Conservation (phyloP, 768 basidiomycete species). For the Chalciporus chontae region DNA sequence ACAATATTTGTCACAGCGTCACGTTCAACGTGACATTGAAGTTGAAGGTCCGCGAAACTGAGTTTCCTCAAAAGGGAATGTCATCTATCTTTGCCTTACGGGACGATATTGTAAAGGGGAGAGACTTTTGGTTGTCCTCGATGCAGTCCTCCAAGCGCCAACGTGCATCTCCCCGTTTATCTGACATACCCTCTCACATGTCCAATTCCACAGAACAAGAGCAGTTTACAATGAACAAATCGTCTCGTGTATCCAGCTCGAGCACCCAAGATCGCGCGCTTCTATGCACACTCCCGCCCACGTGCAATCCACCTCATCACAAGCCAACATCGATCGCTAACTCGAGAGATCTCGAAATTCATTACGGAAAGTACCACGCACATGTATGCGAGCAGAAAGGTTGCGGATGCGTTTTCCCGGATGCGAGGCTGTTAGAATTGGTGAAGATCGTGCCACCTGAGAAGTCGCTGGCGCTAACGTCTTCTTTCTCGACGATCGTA, state of each 20-base stretch:
- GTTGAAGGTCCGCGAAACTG: constrained; percentile 21
- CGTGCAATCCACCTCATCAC: constrained; percentile 59
- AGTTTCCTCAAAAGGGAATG: constrained; percentile 2
- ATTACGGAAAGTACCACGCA: constrained; percentile 81
- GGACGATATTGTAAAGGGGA: background rate
- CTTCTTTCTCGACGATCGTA: constrained; percentile 23
- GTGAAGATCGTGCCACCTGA: constrained; percentile 43
- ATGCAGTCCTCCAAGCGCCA: constrained; percentile 33
- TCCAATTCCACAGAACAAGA: constrained; percentile 21
- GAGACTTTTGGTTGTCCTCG: constrained; percentile 1
- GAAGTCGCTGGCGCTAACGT: constrained; percentile 1
- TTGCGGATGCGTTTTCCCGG: constrained; percentile 84
- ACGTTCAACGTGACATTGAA: constrained; percentile 11
- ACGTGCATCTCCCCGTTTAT: constrained; percentile 27
- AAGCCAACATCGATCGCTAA: constrained; percentile 60
- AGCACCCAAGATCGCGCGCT: constrained; percentile 37
- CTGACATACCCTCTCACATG: constrained; percentile 31
- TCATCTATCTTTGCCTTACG: background rate
- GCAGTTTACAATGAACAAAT: constrained; percentile 28
- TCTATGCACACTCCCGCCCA: constrained; percentile 77
- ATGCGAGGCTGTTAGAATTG: constrained; percentile 71
- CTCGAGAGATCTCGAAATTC: constrained; percentile 70
- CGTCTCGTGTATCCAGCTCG: constrained; percentile 28
- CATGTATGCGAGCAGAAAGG: constrained; percentile 70
- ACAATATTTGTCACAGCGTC: background rate